Evolutionary conservation across 352 stramenopile genomes (phyloP).

Genomic region (Phytophthora capsici): DNA sequence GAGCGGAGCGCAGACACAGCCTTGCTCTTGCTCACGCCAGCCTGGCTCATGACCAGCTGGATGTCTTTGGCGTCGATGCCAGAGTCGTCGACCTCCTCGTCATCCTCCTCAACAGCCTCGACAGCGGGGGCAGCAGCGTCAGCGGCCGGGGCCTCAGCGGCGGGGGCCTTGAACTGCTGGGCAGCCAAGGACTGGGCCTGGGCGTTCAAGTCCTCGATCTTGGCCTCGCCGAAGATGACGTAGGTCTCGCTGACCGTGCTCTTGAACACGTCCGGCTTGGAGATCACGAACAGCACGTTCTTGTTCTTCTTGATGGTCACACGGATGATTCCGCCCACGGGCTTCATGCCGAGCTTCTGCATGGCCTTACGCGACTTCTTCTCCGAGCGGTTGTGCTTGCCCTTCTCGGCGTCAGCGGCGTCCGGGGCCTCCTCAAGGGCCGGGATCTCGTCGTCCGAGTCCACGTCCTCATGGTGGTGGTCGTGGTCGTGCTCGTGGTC

Average conservation of each 20-base stretch:
- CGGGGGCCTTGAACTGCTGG: conserved; percentile 92
- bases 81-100: conserved; percentile 95
- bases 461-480: conserved; percentile 69
- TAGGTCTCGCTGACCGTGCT: conserved; percentile 94
- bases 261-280: conserved; percentile 99
- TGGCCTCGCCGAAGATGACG: conserved; percentile 99
- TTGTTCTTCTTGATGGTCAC: conserved; percentile 99
- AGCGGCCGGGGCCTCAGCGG: conserved; percentile 76
- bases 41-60: conserved; percentile 97
- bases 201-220: conserved; percentile 96
- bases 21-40: conserved; percentile 93
- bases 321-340: conserved; percentile 95
- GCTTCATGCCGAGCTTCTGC: conserved; percentile 98
- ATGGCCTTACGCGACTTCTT: conserved; percentile 99
- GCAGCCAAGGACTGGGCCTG: conserved; percentile 88
- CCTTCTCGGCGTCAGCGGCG: conserved; percentile 66
- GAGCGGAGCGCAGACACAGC: conserved; percentile 97
- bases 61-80: conserved; percentile 99
- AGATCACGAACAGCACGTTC: conserved; percentile 97
- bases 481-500: conserved; percentile 52
- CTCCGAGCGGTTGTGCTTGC: conserved; percentile 97
- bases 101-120: conserved; percentile 71
- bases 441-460: conserved; percentile 87
- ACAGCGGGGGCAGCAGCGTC: conserved; percentile 37
- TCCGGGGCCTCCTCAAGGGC: conserved; percentile 78